Percentiles rank a stretch among this genome's conserved stretches.
Evolutionary conservation across 352 stramenopile genomes (phyloP).

Genomic region (Globisporangium polare): DNA sequence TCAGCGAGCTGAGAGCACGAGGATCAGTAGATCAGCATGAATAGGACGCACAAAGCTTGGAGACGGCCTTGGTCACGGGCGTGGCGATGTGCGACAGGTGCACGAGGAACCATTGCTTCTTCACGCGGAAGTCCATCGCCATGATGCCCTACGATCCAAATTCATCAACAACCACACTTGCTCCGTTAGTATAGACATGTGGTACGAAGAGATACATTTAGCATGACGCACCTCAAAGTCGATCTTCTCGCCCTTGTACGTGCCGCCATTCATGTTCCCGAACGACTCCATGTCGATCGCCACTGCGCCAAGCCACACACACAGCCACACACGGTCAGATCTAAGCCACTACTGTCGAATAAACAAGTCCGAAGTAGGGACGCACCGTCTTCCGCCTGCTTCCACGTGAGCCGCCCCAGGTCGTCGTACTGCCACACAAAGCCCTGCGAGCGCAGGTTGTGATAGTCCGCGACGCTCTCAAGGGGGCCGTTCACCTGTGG

Average conservation of each 20-base stretch:
- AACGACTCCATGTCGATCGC: constrained; percentile 73
- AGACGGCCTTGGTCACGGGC: constrained; percentile 53
- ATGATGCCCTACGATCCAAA: constrained; percentile 45
- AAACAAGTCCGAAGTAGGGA: no score
- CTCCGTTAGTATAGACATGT: not conserved
- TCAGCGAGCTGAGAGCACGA: no score
- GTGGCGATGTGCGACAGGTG: constrained; percentile 63
- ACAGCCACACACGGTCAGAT: not conserved
- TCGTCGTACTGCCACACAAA: constrained; percentile 73
- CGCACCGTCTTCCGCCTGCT: constrained; percentile 43
- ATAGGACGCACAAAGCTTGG: constrained; percentile 55
- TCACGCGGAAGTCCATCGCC: constrained; percentile 69
- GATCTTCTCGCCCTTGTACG: constrained; percentile 36
- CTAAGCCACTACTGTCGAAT: no score
- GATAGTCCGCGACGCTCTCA: constrained; percentile 55
- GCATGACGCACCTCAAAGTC: constrained; percentile 48
- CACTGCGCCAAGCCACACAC: constrained; percentile 20
- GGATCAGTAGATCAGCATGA: not conserved
- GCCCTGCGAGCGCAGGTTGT: constrained; percentile 56
- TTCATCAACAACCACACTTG: not conserved
- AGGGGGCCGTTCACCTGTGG: constrained; percentile 10
- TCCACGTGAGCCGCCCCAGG: constrained; percentile 47
- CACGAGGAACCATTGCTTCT: constrained; percentile 84
- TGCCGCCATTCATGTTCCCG: constrained; percentile 29
- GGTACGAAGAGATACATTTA: no score